Base-by-base conservation (phyloP, 345 rosid species). In the Linum trigynum region DNA sequence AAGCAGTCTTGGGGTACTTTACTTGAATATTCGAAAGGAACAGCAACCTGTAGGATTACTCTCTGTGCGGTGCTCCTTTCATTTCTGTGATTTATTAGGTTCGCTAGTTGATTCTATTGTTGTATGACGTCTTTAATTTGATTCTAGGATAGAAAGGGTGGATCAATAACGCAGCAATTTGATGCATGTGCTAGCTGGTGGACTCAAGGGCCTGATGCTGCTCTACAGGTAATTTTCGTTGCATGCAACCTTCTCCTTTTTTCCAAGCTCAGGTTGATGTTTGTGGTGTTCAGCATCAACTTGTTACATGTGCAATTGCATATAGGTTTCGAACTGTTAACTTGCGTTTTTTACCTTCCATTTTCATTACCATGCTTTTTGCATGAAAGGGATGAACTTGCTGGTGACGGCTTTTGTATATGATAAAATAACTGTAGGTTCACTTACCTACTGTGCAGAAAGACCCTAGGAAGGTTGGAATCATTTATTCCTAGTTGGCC, bases 151-250 rank as follows among this genome's bases (percentile, higher is more conserved):
- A 74, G 67, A n/a, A 63, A 70, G 50, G 75, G 77, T 40, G 77
- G 57, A 68, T 77, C 67, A 60, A 65, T 94, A 59, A 76, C 80
- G 70, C 89, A 90, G 74, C 88, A 85, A 71, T 94, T 88, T 84
- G 99, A 94, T 82, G 99, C 83, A 69, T 90, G 99, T 76, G 97
- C 99, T 75, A 94, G 97, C 81, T 94, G 99, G 99, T 94, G 96
- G 99, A 94, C 99, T 67, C 97, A 94, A 80, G 97, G 96, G 66
- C 99, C 96, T 66, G 90, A 90, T 81, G 81, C 92, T 66, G 64
- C 85, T 63, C 76, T 94, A 71, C 99, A 94, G 99, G 99, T 88
- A 82, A 78, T 73, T 64, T 62, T 74, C 55, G 58, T 71, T 65
- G 3, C 74, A 45, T 60, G 67, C 59, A 63, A 67, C 55, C 37